Conservation (phyloP, 495 filamentous ascomycete species). For the Lasiosphaeria miniovina region DNA sequence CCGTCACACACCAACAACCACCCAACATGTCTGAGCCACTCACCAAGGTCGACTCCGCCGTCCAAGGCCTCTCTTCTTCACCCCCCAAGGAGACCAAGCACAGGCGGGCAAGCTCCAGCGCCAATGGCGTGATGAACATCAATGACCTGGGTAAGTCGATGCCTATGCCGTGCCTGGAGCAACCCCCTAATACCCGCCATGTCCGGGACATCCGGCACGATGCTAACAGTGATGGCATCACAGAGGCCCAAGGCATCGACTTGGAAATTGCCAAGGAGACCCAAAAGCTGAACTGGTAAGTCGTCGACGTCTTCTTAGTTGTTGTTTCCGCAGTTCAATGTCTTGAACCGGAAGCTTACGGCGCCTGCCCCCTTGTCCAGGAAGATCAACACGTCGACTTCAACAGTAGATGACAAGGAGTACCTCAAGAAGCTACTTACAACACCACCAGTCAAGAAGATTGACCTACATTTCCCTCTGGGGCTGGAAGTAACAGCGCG, state of each 20-base stretch:
- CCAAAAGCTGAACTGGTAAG: constrained; percentile 86
- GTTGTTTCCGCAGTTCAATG: neutral
- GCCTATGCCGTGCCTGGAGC: neutral
- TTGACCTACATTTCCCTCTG: constrained; percentile 83
- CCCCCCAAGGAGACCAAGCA: constrained; percentile 63
- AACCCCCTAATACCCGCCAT: neutral
- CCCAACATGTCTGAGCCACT: constrained; percentile 64
- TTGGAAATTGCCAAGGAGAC: constrained; percentile 82
- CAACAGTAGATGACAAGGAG: constrained; percentile 72
- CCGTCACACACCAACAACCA: constrained; percentile 10
- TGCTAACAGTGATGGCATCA: constrained; percentile 13
- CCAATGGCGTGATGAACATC: constrained; percentile 72
- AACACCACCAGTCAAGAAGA: constrained; percentile 82
- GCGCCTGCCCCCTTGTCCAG: constrained; percentile 41
- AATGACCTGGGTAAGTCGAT: constrained; percentile 70
- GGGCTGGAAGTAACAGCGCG: constrained; percentile 85
- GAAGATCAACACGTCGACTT: constrained; percentile 86
- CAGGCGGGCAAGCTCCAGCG: constrained; percentile 63
- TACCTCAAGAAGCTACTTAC: constrained; percentile 75
- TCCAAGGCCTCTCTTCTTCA: constrained; percentile 69
- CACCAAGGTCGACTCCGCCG: constrained; percentile 83
- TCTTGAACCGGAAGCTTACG: neutral
- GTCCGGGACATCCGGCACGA: constrained; percentile 10
- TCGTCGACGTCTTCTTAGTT: constrained; percentile 5
- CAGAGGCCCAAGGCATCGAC: constrained; percentile 73